Percentiles rank a stretch among this genome's conserved stretches.
Evolutionary conservation across 805 yeast genomes (phyloP).

Genomic region (Debaryomyces hansenii): DNA sequence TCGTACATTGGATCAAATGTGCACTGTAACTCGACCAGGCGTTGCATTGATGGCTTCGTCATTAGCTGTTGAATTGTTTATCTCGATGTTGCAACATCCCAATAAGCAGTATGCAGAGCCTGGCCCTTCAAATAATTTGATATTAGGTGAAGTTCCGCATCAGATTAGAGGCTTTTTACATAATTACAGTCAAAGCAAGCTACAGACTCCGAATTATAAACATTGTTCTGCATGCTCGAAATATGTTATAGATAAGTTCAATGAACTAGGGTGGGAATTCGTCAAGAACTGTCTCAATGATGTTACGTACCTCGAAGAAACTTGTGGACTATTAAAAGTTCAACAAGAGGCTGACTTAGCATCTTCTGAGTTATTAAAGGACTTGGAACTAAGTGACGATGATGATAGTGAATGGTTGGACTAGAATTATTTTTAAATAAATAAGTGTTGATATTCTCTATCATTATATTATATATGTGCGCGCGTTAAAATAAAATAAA

Average conservation of each 20-base stretch:
- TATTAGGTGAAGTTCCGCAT: slow-evolving; percentile 77
- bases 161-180: slow-evolving; percentile 87
- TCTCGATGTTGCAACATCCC: slow-evolving; percentile 71
- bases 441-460: neutral
- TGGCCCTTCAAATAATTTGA: slow-evolving; percentile 12
- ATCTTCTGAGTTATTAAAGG: slow-evolving; percentile 25
- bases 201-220: slow-evolving; percentile 70
- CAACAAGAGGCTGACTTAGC: slow-evolving; percentile 69
- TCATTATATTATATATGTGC: neutral
- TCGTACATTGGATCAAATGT: slow-evolving; percentile 94
- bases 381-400: slow-evolving; percentile 29
- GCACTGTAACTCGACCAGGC: slow-evolving; percentile 98
- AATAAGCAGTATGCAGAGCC: slow-evolving; percentile 43
- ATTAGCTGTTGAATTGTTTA: slow-evolving; percentile 78
- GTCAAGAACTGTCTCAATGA: slow-evolving; percentile 69
- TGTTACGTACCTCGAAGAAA: slow-evolving; percentile 63
- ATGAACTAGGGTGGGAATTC: slow-evolving; percentile 73
- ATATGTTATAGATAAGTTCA: slow-evolving; percentile 52
- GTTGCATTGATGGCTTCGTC: slow-evolving; percentile 88
- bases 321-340: slow-evolving; percentile 76
- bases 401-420: slow-evolving; percentile 21
- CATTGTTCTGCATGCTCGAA: slow-evolving; percentile 87
- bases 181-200: slow-evolving; percentile 59
- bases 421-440: neutral
- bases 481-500: neutral